Evolutionary conservation across 306 rosid species (phyloP).

Genomic region (Prunus dulcis): DNA sequence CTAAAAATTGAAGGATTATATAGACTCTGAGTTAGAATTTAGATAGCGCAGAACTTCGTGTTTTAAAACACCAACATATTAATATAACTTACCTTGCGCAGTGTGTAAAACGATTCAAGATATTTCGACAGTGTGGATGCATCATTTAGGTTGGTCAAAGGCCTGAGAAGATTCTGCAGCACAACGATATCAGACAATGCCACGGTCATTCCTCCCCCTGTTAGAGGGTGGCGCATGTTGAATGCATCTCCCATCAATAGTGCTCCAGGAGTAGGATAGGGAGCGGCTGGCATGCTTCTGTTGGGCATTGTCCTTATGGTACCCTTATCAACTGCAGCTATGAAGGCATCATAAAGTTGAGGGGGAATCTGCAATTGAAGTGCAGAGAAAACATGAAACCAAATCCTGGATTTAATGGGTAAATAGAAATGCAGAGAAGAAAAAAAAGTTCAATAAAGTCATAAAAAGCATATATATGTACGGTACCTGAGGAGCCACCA

Average conservation of each 20-base stretch:
- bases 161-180: slow-evolving; percentile 81
- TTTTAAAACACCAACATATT: not conserved
- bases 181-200: slow-evolving; percentile 89
- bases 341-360: slow-evolving; percentile 62
- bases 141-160: slow-evolving; percentile 67
- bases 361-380: slow-evolving; percentile 62
- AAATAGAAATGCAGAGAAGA: not conserved
- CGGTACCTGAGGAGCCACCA: slow-evolving; percentile 83
- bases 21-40: not conserved
- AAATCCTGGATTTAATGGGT: not conserved
- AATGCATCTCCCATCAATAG: slow-evolving; percentile 94
- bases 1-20: slow-evolving; percentile 39
- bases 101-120: slow-evolving; percentile 83
- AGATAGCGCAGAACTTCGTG: not conserved
- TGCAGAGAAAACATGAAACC: not conserved
- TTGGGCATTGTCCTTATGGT: slow-evolving; percentile 91
- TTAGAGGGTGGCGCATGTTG: slow-evolving; percentile 97
- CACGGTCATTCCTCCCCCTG: slow-evolving; percentile 97
- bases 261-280: slow-evolving; percentile 92
- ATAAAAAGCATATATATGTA: slow-evolving; percentile 3
- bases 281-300: slow-evolving; percentile 96
- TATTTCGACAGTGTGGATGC: slow-evolving; percentile 76
- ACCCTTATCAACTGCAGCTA: slow-evolving; percentile 81
- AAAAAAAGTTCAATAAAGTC: not conserved
- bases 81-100: slow-evolving; percentile 59